Percentiles rank a stretch among this genome's conserved stretches.
Conservation (phyloP, 2,329 filamentous ascomycete genomes). For the Arachnopeziza araneosa region DNA sequence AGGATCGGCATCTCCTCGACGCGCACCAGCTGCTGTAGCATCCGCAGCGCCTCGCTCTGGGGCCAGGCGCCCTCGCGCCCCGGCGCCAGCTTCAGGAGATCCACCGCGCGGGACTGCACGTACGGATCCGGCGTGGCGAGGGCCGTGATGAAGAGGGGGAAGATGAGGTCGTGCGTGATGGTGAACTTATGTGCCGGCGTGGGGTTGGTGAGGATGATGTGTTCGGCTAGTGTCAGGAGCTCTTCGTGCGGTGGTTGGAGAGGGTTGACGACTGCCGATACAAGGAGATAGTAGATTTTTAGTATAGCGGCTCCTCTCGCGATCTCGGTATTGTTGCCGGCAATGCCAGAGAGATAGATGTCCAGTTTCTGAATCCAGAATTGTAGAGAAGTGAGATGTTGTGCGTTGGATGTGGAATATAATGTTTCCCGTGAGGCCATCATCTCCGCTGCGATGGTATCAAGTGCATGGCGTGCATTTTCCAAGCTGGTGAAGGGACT, state of each 20-base stretch:
- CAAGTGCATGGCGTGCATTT: conserved; percentile 52
- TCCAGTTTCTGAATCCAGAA: neutral
- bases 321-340: neutral
- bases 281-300: neutral
- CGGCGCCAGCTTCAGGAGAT: neutral
- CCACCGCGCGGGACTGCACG: neutral
- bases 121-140: neutral
- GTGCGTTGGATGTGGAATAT: neutral
- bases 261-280: conserved; percentile 20
- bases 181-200: neutral
- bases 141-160: neutral
- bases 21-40: neutral
- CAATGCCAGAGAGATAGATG: neutral
- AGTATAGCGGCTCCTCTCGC: neutral
- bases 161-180: neutral
- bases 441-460: conserved; percentile 49
- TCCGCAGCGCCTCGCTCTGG: neutral
- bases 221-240: neutral
- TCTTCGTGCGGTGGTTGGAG: conserved; percentile 37
- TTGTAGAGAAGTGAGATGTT: neutral
- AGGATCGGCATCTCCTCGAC: neutral
- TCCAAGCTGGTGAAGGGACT: conserved; percentile 41
- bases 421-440: conserved; percentile 23
- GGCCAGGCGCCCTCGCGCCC: neutral
- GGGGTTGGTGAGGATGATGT: neutral